Base-by-base conservation (phyloP, 768 basidiomycete species). In the Mycena pura region DNA sequence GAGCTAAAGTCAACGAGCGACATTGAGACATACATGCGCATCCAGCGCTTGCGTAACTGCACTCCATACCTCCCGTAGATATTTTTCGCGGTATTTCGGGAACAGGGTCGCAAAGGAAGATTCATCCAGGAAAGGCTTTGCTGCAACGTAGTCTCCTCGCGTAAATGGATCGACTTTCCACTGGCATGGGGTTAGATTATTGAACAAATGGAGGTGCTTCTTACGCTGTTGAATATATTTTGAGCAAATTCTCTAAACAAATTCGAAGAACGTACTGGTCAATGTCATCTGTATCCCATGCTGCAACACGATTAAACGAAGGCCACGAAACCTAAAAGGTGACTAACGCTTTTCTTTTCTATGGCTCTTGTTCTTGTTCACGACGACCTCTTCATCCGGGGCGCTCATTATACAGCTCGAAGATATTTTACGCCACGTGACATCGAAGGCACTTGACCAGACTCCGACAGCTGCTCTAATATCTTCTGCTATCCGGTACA, bases 211-310 rank as follows among this genome's bases (percentile, higher is more conserved):
- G 32, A 15, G 5, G 10, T 9, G 15, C 31, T 25, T 40, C 83
- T 77, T 77, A 86, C 85, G 73, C 84, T 86, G 63, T 6, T 51
- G 32, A 7, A 39, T 36, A 13, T 44, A 40, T 64, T 22, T 67
- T 64, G 47, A 45, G 21, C 47, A 46, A n/a, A 36, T 49, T 28
- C 27, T 19, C 7, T 17, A 46, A n/a, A 43, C 56, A 34, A 48
- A 39, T 52, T 49, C 51, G 32, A 61, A 48, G 36, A 45, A 38
- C 95, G 88, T 73, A 96, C 95, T 97, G 96, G 82, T 98, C 93
- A 76, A 98, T 95, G 69, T 97, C 96, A 74, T 98, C 96, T 41
- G 96, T 98, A 72, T 99, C 96, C 96, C 96, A 99, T 71, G 96
- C 96, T 98, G 66, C 55, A 67, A 60, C 29, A 56, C 47, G 63